phyloP scores from a whole-genome alignment of 1,139 yeast species.

The Kodamaea alishanica region DNA sequence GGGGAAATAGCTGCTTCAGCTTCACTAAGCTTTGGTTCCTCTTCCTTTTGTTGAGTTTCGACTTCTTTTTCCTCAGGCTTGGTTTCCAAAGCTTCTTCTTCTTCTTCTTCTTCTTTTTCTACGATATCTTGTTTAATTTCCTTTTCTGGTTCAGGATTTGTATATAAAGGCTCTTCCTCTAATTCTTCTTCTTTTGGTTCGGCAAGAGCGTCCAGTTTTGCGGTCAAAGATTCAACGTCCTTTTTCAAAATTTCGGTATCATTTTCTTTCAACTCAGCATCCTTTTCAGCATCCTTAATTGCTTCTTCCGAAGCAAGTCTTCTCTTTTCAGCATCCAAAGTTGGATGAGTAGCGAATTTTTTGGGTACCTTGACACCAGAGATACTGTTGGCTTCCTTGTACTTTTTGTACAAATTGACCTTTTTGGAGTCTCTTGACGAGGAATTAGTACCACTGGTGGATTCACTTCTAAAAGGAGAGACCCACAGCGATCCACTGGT shows the following conservation, averaged over 20 bases:
- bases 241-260: neutral
- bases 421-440: slow-evolving; percentile 19
- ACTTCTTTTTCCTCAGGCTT: slow-evolving; percentile 4
- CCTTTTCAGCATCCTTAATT: slow-evolving; percentile 12
- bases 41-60: slow-evolving; percentile 7
- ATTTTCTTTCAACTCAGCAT: slow-evolving; percentile 6
- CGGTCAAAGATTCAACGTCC: slow-evolving; percentile 3
- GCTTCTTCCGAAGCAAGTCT: slow-evolving; percentile 14
- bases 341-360: slow-evolving; percentile 42
- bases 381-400: slow-evolving; percentile 33
- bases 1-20: slow-evolving; percentile 12
- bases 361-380: slow-evolving; percentile 38
- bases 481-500: slow-evolving; percentile 43
- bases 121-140: slow-evolving; percentile 6
- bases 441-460: slow-evolving; percentile 4
- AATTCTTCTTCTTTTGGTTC: slow-evolving; percentile 5
- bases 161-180: slow-evolving; percentile 6
- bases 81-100: slow-evolving; percentile 8
- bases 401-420: slow-evolving; percentile 34
- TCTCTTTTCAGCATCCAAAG: slow-evolving; percentile 33
- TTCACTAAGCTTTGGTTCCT: slow-evolving; percentile 6
- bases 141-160: slow-evolving; percentile 2
- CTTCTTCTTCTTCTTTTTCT: slow-evolving; percentile 5
- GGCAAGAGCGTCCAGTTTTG: slow-evolving; percentile 1
- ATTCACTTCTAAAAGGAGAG: slow-evolving; percentile 46